Percentiles rank a stretch among this genome's conserved stretches.
phyloP scores from a whole-genome alignment of 176 grass and related monocot species.

The bread wheat (Triticum aestivum) region DNA sequence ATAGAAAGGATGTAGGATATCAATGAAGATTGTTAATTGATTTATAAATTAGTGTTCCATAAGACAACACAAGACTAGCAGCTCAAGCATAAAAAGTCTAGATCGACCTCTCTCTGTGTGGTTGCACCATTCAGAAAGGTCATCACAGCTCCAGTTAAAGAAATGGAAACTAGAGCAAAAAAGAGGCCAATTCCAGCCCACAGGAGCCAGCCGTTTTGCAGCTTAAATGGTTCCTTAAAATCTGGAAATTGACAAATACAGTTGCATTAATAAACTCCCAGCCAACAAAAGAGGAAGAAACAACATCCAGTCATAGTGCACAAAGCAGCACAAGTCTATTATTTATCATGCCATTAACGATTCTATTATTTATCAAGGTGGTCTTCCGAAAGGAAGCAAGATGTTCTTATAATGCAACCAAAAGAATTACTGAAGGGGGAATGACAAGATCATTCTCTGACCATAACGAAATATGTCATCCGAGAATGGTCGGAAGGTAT shows the following conservation, averaged over 20 bases:
- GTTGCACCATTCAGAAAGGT: constrained; percentile 69
- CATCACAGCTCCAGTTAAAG: constrained; percentile 60
- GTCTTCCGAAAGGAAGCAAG: background rate
- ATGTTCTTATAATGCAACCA: background rate
- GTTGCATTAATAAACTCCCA: background rate
- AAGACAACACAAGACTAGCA: background rate
- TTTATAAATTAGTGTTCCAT: background rate
- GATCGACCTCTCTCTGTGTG: constrained; percentile 81
- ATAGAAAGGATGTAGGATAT: background rate
- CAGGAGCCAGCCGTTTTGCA: constrained; percentile 85
- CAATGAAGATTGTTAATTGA: background rate
- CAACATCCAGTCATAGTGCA: background rate
- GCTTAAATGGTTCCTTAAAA: constrained; percentile 71
- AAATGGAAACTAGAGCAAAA: constrained; percentile 63
- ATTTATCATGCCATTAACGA: background rate
- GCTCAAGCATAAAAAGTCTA: constrained; percentile 5
- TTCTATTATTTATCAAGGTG: background rate
- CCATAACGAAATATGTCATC: constrained; percentile 85
- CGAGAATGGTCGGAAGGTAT: constrained; percentile 73
- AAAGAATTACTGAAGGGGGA: background rate
- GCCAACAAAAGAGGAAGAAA: background rate
- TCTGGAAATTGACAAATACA: constrained; percentile 49
- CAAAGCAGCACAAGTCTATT: constrained; percentile 2
- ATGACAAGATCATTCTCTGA: constrained; percentile 34
- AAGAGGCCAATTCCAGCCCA: constrained; percentile 77